Percentiles rank a stretch among this genome's conserved stretches.
phyloP scores from a whole-genome alignment of 345 rosid genomes.

The Gossypium raimondii region DNA sequence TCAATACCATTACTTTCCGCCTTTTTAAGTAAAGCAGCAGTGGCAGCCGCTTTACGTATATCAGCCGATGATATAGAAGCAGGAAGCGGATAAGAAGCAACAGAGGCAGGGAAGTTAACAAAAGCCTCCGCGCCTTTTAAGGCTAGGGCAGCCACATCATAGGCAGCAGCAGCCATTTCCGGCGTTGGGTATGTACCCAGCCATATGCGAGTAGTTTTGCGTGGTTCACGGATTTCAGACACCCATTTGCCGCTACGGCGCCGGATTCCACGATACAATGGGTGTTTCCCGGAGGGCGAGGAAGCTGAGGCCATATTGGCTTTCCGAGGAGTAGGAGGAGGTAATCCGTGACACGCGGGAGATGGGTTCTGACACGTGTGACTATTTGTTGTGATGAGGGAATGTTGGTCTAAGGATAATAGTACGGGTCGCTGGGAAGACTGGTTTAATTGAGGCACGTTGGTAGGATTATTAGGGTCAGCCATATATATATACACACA shows the following conservation, averaged over 20 bases:
- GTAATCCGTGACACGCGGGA: slow-evolving; percentile 6
- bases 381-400: slow-evolving; percentile 6
- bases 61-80: slow-evolving; percentile 50
- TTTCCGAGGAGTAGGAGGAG: neutral
- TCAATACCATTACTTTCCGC: slow-evolving; percentile 5
- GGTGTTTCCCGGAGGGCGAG: slow-evolving; percentile 41
- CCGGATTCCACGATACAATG: slow-evolving; percentile 60
- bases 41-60: slow-evolving; percentile 59
- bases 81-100: slow-evolving; percentile 53
- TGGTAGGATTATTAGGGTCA: slow-evolving; percentile 32
- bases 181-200: slow-evolving; percentile 78
- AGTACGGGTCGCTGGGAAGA: slow-evolving; percentile 16
- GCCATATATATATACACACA: slow-evolving; percentile 11
- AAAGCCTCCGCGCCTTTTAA: slow-evolving; percentile 59
- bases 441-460: slow-evolving; percentile 26
- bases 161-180: slow-evolving; percentile 87
- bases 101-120: slow-evolving; percentile 66
- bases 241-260: slow-evolving; percentile 86
- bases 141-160: slow-evolving; percentile 81
- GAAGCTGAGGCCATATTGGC: slow-evolving; percentile 23
- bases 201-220: slow-evolving; percentile 84
- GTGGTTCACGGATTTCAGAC: slow-evolving; percentile 86
- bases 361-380: slow-evolving; percentile 26
- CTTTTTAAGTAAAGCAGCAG: slow-evolving; percentile 51
- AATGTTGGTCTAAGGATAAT: slow-evolving; percentile 16